These are phyloP conservation scores for Sarocladiaceae sp. DNA, from an alignment of 2,329 filamentous ascomycete genomes.

Conservation along the genomic window DNA sequence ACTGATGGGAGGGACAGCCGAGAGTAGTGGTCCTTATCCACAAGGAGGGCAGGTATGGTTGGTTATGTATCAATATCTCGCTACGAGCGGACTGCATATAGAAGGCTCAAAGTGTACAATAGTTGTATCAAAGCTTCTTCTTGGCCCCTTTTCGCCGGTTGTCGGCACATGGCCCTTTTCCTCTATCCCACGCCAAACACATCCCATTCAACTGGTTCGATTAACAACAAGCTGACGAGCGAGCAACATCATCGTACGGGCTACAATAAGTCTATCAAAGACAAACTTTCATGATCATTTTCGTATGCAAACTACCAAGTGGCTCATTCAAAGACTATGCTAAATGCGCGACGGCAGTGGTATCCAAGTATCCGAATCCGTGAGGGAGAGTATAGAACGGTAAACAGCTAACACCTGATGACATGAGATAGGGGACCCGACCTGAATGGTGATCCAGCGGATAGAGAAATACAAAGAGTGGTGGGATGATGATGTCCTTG, in stretches of 20 bases:
- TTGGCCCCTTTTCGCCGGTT: too few species aligned
- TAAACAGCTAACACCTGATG: slow-evolving; percentile 1
- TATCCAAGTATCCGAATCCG: slow-evolving; percentile 7
- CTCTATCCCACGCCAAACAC: too few species aligned
- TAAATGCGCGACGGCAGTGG: too few species aligned
- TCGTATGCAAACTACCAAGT: too few species aligned
- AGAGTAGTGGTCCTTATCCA: too few species aligned
- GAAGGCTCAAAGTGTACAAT: slow-evolving; percentile 21
- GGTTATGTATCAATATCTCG: slow-evolving; percentile 19
- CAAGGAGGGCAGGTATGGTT: slow-evolving; percentile 18
- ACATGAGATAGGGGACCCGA: background rate
- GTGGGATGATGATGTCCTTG: background rate
- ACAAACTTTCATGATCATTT: too few species aligned
- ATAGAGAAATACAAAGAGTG: background rate
- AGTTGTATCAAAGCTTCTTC: too few species aligned
- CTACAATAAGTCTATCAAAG: background rate
- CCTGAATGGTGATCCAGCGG: background rate
- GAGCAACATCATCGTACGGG: background rate
- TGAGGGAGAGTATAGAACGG: slow-evolving; percentile 10
- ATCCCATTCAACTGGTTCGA: too few species aligned
- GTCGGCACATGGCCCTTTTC: too few species aligned
- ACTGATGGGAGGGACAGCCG: too few species aligned
- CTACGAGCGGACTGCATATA: slow-evolving; percentile 19
- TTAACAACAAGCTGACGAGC: background rate
- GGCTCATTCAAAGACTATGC: background rate